Evolutionary conservation across 441 rosid species (phyloP).

Genomic region (Melastoma candidum): DNA sequence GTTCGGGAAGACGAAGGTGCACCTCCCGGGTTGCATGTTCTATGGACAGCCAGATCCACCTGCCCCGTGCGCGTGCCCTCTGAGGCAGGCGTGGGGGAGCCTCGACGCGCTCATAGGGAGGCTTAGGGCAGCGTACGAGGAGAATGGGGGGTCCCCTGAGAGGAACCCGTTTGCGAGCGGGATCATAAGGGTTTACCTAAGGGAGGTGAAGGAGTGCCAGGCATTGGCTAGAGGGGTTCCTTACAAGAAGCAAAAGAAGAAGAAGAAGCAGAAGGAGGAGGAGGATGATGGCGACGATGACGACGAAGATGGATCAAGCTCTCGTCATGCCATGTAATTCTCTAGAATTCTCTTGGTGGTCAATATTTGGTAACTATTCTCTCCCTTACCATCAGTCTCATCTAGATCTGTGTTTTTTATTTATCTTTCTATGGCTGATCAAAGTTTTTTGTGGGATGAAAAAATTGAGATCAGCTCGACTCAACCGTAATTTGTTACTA

Average conservation of each 20-base stretch:
- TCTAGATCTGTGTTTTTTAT: too few relatives aligned
- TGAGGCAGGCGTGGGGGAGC: slow-evolving; percentile 76
- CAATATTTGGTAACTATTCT: too few relatives aligned
- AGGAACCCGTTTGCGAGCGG: slow-evolving; percentile 66
- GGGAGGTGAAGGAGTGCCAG: slow-evolving; percentile 63
- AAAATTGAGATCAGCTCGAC: too few relatives aligned
- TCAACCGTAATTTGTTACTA: too few relatives aligned
- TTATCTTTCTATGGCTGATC: too few relatives aligned
- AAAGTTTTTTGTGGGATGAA: too few relatives aligned
- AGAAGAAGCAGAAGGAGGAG: slow-evolving; percentile 30
- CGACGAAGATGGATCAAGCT: slow-evolving; percentile 30
- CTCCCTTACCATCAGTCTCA: too few relatives aligned
- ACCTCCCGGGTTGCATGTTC: slow-evolving; percentile 54
- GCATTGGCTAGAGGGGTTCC: slow-evolving; percentile 81
- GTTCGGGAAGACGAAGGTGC: slow-evolving; percentile 74
- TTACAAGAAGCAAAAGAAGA: slow-evolving; percentile 67
- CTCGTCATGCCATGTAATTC: slow-evolving; percentile 33
- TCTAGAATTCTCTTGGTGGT: slow-evolving; percentile 25
- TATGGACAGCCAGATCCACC: slow-evolving; percentile 76
- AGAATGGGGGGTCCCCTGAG: slow-evolving; percentile 61
- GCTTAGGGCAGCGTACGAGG: slow-evolving; percentile 66
- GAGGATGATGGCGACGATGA: too few relatives aligned
- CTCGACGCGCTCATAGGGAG: slow-evolving; percentile 73
- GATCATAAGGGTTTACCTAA: slow-evolving; percentile 49
- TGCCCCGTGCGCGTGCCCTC: slow-evolving; percentile 66